Evolutionary conservation across 441 rosid species (phyloP), one percentile per base, ranked within the genome.

Genomic region (Theobroma grandiflorum): DNA sequence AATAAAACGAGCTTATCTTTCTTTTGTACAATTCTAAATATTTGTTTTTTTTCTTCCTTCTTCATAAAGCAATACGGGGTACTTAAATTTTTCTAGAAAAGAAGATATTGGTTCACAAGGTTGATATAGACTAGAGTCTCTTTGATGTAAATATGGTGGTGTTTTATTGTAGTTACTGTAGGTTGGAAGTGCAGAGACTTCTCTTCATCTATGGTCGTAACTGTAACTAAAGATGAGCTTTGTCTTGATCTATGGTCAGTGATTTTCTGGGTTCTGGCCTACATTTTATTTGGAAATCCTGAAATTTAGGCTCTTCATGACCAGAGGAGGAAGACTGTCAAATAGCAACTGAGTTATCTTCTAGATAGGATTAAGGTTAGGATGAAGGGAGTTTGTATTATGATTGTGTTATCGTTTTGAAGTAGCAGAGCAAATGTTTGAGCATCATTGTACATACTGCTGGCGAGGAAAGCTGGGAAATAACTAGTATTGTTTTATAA

Each of bases 261-360:
- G 33, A 16, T 71, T 71, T 71, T 31, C 43, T 71, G 26, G 75
- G 75, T 50, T 67, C 35, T 43, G 26, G 72, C 72, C 69, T n/a
- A 42, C 16, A 67, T 43, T 50, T 49, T 15, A 33, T 47, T 49
- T 1, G 40, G 18, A 6, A 49, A 63, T 47, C 74, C 42, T 14
- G 8, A 71, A 31, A 49, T 49, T 15, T 15, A 70, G 74, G 59
- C 14, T 47, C 16, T 49, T 26, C 11, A 31, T 47, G 42, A 26
- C 40, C 58, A 26, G 16, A 26, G 22, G 8, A 22, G 6, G 20
- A 26, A 49, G 42, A 47, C 42, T 33, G 31, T 50, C 26, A 31
- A 47, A 15, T 49, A 49, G 43, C 9, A 38, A 16, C 16, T 16
- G 57, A 15, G 62, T 52, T 52, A 8, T 50, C 45, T 52, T 72